Percentiles rank a stretch among this genome's conserved stretches.
phyloP scores from a whole-genome alignment of 139 green algal genomes.

The Ettlia oleoabundans region DNA sequence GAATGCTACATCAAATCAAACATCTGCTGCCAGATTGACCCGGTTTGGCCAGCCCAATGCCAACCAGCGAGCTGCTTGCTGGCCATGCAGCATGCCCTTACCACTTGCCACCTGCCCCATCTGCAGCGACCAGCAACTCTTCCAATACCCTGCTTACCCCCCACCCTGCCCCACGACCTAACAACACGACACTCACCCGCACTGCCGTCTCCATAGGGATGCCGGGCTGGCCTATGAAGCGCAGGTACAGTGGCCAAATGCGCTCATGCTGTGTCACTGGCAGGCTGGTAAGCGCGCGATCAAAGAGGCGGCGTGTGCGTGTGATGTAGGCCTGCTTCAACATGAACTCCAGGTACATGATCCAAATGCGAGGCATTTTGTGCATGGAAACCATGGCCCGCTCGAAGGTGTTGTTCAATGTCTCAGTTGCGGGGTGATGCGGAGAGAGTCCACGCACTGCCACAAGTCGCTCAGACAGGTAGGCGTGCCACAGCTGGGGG shows the following conservation, averaged over 20 bases:
- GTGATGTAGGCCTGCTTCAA: constrained; percentile 79
- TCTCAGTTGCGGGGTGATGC: constrained; percentile 60
- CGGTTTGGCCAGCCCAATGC: no score
- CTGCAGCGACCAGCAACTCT: no score
- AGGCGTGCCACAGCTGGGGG: constrained; percentile 91
- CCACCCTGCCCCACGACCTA: no score
- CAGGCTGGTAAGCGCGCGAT: constrained; percentile 90
- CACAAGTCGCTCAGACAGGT: constrained; percentile 82
- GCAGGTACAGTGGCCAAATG: constrained; percentile 95
- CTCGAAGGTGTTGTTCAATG: constrained; percentile 94
- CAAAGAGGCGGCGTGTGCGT: constrained; percentile 82
- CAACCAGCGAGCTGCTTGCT: no score
- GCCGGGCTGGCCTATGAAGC: constrained; percentile 41
- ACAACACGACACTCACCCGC: no score
- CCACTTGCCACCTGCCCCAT: no score
- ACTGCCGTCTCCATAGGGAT: constrained; percentile 94
- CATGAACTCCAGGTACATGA: constrained; percentile 90
- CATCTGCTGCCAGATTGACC: no score
- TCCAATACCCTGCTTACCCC: no score
- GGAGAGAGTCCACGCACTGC: constrained; percentile 70
- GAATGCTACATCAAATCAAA: no score
- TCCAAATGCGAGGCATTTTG: constrained; percentile 97
- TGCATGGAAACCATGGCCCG: constrained; percentile 96
- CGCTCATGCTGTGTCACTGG: constrained; percentile 98
- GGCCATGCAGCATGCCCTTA: no score